A percentile compares a stretch with the other conserved stretches of the same genome.
These are phyloP conservation scores for Boletales sp. DNA, from an alignment of 768 basidiomycete genomes.

Conservation along the genomic window DNA sequence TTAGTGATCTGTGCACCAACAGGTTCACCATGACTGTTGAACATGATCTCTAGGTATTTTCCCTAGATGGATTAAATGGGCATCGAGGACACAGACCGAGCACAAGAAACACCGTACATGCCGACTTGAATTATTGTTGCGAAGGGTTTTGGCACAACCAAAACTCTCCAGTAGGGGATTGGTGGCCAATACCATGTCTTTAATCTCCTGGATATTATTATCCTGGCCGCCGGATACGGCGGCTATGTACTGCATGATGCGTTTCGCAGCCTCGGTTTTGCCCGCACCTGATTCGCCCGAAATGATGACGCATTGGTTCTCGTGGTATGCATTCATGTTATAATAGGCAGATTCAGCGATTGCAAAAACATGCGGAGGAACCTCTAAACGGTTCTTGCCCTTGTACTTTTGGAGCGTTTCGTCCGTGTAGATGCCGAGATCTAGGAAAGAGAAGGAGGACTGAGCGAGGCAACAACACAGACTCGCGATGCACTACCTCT, in stretches of 20 bases:
- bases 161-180: slow-evolving; percentile 98
- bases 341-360: slow-evolving; percentile 98
- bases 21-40: slow-evolving; percentile 88
- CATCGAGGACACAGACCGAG: background rate
- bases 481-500: slow-evolving; percentile 51
- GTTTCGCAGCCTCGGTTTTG: slow-evolving; percentile 98
- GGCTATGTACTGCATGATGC: slow-evolving; percentile 99
- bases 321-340: slow-evolving; percentile 98
- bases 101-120: slow-evolving; percentile 63
- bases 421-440: slow-evolving; percentile 97
- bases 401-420: slow-evolving; percentile 80
- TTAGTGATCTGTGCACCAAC: slow-evolving; percentile 98
- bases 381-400: slow-evolving; percentile 97
- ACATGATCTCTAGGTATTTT: slow-evolving; percentile 99
- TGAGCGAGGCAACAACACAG: slow-evolving; percentile 2
- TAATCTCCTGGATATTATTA: slow-evolving; percentile 93
- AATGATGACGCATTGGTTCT: slow-evolving; percentile 99
- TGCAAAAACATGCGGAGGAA: slow-evolving; percentile 95
- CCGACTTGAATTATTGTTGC: slow-evolving; percentile 98
- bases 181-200: slow-evolving; percentile 99
- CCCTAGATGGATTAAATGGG: slow-evolving; percentile 51
- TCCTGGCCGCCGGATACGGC: slow-evolving; percentile 89
- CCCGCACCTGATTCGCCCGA: slow-evolving; percentile 99
- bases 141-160: slow-evolving; percentile 96
- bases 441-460: slow-evolving; percentile 36